A percentile compares a stretch with the other conserved stretches of the same genome.
These are phyloP conservation scores for Zymoseptoria passerinii DNA, from an alignment of 2,329 filamentous ascomycete genomes.

Conservation along the genomic window DNA sequence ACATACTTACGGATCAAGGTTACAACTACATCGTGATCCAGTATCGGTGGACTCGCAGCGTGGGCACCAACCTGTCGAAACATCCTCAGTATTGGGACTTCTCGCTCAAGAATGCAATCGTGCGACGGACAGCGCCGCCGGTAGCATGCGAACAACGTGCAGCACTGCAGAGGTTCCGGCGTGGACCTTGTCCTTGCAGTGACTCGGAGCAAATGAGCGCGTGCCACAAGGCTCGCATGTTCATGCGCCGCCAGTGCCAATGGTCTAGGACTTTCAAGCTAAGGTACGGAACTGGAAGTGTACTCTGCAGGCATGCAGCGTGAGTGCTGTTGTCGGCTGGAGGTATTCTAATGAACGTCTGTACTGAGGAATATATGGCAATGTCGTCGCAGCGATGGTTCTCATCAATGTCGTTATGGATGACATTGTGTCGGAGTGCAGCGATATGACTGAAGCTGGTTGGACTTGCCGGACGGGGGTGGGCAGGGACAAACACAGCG, in stretches of 20 bases:
- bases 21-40: too few species aligned
- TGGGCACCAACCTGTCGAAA: neutral
- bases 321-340: neutral
- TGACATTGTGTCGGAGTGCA: constrained; percentile 14
- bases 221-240: constrained; percentile 20
- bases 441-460: constrained; percentile 14
- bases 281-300: neutral
- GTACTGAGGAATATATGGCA: constrained; percentile 2
- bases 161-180: neutral
- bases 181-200: neutral
- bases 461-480: neutral
- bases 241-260: constrained; percentile 16
- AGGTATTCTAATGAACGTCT: constrained; percentile 1
- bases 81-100: neutral
- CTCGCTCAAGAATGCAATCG: neutral
- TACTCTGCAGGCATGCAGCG: neutral
- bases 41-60: neutral
- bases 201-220: constrained; percentile 16
- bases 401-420: constrained; percentile 1
- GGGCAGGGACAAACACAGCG: constrained; percentile 22
- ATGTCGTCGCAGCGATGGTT: constrained; percentile 5
- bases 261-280: neutral
- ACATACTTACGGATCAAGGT: neutral
- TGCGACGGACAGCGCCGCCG: neutral
- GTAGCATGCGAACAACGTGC: neutral